Percentiles rank a stretch among this genome's conserved stretches.
phyloP scores from a whole-genome alignment of 2,329 filamentous ascomycete genomes.

The Fonsecaea pedrosoi region DNA sequence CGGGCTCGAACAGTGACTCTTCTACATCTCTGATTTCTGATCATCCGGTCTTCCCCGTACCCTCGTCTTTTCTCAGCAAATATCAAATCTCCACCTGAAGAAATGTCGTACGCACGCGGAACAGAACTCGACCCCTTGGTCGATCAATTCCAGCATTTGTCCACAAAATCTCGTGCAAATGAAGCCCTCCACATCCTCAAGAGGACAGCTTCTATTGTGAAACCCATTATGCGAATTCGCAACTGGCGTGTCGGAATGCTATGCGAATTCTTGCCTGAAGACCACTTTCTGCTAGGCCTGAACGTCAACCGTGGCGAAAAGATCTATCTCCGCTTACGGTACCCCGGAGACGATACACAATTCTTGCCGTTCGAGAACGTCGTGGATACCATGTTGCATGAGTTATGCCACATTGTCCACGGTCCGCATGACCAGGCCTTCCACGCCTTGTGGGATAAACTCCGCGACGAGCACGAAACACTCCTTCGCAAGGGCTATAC shows the following conservation, averaged over 20 bases:
- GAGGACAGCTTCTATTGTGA: conserved; percentile 85
- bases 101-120: conserved; percentile 28
- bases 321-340: conserved; percentile 82
- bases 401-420: conserved; percentile 85
- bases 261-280: conserved; percentile 81
- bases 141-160: conserved; percentile 61
- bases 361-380: conserved; percentile 83
- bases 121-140: conserved; percentile 57
- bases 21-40: neutral
- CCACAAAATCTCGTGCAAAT: conserved; percentile 55
- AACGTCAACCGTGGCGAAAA: conserved; percentile 79
- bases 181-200: conserved; percentile 68
- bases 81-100: neutral
- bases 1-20: neutral
- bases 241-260: conserved; percentile 80
- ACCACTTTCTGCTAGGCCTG: conserved; percentile 76
- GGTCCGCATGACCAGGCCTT: conserved; percentile 85
- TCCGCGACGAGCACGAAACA: conserved; percentile 82
- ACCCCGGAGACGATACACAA: conserved; percentile 73
- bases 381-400: conserved; percentile 91
- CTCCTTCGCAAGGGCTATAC: conserved; percentile 83
- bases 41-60: neutral
- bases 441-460: conserved; percentile 84
- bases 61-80: neutral
- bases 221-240: conserved; percentile 90